Percentiles rank a stretch among this genome's conserved stretches.
Conservation (phyloP, 208 protist species). For the Acanthamoeba culbertsoni region DNA sequence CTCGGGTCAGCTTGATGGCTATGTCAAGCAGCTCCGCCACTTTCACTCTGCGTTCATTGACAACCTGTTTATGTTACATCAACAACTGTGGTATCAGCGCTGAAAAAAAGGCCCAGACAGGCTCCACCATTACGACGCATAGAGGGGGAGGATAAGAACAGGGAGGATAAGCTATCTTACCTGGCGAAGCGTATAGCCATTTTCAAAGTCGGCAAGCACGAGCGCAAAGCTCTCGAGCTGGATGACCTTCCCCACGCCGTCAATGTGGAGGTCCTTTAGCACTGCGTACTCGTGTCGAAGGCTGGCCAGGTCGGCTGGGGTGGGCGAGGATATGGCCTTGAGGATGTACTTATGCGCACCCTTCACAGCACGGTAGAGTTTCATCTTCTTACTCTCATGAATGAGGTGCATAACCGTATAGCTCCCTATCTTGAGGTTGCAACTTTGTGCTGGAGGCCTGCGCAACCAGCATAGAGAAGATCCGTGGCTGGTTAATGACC, state of each 20-base stretch:
- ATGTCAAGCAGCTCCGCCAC: background rate
- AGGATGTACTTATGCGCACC: background rate
- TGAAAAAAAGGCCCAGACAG: background rate
- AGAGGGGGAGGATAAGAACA: background rate
- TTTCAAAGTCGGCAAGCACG: constrained; percentile 37
- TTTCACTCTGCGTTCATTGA: background rate
- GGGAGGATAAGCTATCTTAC: background rate
- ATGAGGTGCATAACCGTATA: background rate
- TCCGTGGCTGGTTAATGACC: too few relatives aligned
- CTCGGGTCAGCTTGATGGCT: background rate
- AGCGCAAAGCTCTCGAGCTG: background rate
- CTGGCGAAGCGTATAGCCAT: background rate
- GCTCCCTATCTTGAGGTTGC: too few relatives aligned
- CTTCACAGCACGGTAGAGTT: background rate
- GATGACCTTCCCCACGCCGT: constrained; percentile 10
- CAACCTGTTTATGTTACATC: background rate
- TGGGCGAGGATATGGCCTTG: background rate
- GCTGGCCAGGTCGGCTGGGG: background rate
- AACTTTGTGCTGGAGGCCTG: too few relatives aligned
- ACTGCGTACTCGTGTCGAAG: constrained; percentile 14
- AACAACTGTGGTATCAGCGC: background rate
- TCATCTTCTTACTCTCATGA: background rate
- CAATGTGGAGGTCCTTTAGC: constrained; percentile 37
- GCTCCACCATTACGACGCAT: too few relatives aligned
- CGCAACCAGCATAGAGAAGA: too few relatives aligned